A percentile compares a stretch with the other conserved stretches of the same genome.
Evolutionary conservation across 2,329 filamentous ascomycete genomes (phyloP).

Genomic region (Ceratocystis smalleyi): DNA sequence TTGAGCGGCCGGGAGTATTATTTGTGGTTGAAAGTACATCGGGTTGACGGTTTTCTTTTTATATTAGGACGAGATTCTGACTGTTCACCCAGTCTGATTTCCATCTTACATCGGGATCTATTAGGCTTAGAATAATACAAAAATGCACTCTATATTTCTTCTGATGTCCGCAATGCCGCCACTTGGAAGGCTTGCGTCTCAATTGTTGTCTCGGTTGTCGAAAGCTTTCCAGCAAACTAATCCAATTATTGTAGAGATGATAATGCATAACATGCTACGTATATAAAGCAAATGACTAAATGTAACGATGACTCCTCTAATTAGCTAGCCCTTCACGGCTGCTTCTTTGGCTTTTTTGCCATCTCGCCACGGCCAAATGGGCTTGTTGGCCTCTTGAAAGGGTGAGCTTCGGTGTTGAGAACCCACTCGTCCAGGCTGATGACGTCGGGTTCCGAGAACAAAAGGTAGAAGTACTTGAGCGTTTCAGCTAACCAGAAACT

Average conservation of each 20-base stretch:
- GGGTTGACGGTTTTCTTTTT: background rate
- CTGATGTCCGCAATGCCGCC: background rate
- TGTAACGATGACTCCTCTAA: background rate
- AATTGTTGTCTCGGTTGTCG: background rate
- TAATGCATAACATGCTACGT: conserved; percentile 1
- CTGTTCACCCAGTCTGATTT: background rate
- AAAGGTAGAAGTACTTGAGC: conserved; percentile 78
- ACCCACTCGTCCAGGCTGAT: conserved; percentile 55
- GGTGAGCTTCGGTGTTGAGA: conserved; percentile 48
- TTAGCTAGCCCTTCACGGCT: background rate
- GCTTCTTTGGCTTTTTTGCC: conserved; percentile 1
- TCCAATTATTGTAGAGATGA: background rate
- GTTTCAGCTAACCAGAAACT: conserved; percentile 87
- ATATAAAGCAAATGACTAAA: conserved; percentile 1
- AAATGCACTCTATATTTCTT: background rate
- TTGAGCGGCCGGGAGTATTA: background rate
- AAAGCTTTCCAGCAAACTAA: background rate
- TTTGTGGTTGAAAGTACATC: background rate
- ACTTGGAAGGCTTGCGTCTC: background rate
- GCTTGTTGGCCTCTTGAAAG: conserved; percentile 33
- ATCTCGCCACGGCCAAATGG: conserved; percentile 12
- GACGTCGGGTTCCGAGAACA: conserved; percentile 54
- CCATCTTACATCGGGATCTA: no score
- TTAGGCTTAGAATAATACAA: background rate
- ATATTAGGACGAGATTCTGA: background rate